These are phyloP conservation scores for Lotmaria passim DNA, from an alignment of 208 protist species.

Conservation along the genomic window DNA sequence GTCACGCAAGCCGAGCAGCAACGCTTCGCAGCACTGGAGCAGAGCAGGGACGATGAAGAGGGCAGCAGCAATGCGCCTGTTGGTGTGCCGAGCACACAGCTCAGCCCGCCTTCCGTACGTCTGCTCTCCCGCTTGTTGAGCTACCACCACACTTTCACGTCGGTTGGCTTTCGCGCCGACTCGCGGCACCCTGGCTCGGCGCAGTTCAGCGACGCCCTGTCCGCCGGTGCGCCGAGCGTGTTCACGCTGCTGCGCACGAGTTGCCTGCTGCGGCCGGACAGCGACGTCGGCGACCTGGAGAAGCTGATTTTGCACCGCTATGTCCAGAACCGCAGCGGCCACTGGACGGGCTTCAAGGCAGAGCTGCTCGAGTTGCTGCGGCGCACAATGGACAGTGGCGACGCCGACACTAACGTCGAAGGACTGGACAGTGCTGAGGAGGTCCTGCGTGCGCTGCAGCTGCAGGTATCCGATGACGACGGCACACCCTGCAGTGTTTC, in stretches of 20 bases:
- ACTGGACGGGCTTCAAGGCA: slow-evolving; percentile 58
- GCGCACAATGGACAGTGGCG: slow-evolving; percentile 20
- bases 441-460: slow-evolving; percentile 18
- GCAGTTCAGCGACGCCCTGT: slow-evolving; percentile 68
- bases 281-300: slow-evolving; percentile 30
- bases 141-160: slow-evolving; percentile 81
- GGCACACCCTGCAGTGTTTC: not conserved
- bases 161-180: slow-evolving; percentile 75
- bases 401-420: not conserved
- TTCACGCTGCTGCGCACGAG: slow-evolving; percentile 82
- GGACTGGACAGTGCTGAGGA: slow-evolving; percentile 1
- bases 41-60: slow-evolving; percentile 1
- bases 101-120: slow-evolving; percentile 7
- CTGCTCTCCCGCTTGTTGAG: slow-evolving; percentile 43
- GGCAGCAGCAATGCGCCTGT: not conserved
- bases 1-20: slow-evolving; percentile 13
- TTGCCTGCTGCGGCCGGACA: slow-evolving; percentile 44
- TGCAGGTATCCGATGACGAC: not conserved
- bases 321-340: slow-evolving; percentile 83
- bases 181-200: slow-evolving; percentile 46
- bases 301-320: slow-evolving; percentile 71
- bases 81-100: not conserved
- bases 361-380: slow-evolving; percentile 49
- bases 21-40: slow-evolving; percentile 1
- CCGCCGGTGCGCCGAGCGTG: slow-evolving; percentile 79